Evolutionary conservation across 2,329 filamentous ascomycete genomes (phyloP).

Genomic region (Neofusicoccum laricinum): DNA sequence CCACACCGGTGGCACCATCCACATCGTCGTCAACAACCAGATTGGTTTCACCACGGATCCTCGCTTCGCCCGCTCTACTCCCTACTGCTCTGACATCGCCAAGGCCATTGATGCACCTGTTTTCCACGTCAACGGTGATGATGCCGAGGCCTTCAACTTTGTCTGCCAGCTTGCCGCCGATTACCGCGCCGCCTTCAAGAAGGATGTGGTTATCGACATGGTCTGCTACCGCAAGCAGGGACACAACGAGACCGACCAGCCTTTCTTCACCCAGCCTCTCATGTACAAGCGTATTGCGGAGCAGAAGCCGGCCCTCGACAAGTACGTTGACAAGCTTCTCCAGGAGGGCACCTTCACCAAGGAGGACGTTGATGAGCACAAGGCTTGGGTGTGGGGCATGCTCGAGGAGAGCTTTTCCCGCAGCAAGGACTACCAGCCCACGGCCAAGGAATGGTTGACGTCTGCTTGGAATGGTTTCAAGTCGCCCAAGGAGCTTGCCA

Average conservation of each 20-base stretch:
- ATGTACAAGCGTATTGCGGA: slow-evolving; percentile 98
- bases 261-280: slow-evolving; percentile 97
- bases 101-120: slow-evolving; percentile 98
- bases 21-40: slow-evolving; percentile 98
- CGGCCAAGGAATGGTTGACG: slow-evolving; percentile 96
- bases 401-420: slow-evolving; percentile 95
- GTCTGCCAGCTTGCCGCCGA: slow-evolving; percentile 96
- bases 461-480: slow-evolving; percentile 99
- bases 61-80: slow-evolving; percentile 92
- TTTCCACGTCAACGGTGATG: slow-evolving; percentile 98
- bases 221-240: slow-evolving; percentile 99
- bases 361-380: slow-evolving; percentile 97
- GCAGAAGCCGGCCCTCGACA: slow-evolving; percentile 81
- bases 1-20: slow-evolving; percentile 95
- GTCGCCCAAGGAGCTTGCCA: slow-evolving; percentile 94
- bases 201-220: slow-evolving; percentile 95
- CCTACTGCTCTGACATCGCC: slow-evolving; percentile 98
- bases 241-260: slow-evolving; percentile 99
- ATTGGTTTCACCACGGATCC: slow-evolving; percentile 99
- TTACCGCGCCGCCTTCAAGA: slow-evolving; percentile 98
- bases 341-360: slow-evolving; percentile 94
- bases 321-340: slow-evolving; percentile 87
- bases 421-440: slow-evolving; percentile 96
- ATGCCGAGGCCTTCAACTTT: slow-evolving; percentile 97
- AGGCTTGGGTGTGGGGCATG: slow-evolving; percentile 99